Conservation (phyloP, 306 rosid species). For the Vicia faba region DNA sequence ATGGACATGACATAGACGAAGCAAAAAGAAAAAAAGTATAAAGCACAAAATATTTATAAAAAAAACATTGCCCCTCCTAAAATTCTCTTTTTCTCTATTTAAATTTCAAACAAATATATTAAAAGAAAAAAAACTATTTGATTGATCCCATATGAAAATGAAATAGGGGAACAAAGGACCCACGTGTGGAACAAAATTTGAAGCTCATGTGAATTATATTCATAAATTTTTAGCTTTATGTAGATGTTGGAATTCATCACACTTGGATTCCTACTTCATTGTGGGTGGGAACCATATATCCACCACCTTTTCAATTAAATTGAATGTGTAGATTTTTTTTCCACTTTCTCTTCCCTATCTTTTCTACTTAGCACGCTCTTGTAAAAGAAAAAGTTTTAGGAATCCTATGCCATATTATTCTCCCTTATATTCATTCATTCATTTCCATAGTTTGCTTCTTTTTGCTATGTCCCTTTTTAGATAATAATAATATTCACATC, state of each 20-base stretch:
- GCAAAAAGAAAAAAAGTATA: constrained; percentile 7
- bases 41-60: neutral
- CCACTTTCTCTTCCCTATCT: constrained; percentile 53
- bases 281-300: constrained; percentile 75
- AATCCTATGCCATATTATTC: constrained; percentile 81
- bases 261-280: constrained; percentile 86
- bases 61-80: constrained; percentile 14
- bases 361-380: constrained; percentile 67
- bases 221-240: constrained; percentile 59
- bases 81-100: constrained; percentile 25
- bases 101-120: constrained; percentile 1
- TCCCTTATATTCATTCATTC: constrained; percentile 51
- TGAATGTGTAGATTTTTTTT: constrained; percentile 39
- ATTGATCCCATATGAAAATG: constrained; percentile 60
- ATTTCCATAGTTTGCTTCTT: constrained; percentile 61
- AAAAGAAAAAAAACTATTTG: constrained; percentile 48
- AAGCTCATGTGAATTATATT: constrained; percentile 47
- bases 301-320: constrained; percentile 71
- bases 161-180: constrained; percentile 63
- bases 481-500: constrained; percentile 54
- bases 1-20: constrained; percentile 20
- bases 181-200: constrained; percentile 74
- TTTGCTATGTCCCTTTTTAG: constrained; percentile 68
- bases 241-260: constrained; percentile 63
- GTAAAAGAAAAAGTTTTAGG: constrained; percentile 63